Percentiles rank a stretch among this genome's conserved stretches.
These are phyloP conservation scores for Aureobasidium sp. DNA, from an alignment of 2,329 filamentous ascomycete genomes.

Conservation along the genomic window DNA sequence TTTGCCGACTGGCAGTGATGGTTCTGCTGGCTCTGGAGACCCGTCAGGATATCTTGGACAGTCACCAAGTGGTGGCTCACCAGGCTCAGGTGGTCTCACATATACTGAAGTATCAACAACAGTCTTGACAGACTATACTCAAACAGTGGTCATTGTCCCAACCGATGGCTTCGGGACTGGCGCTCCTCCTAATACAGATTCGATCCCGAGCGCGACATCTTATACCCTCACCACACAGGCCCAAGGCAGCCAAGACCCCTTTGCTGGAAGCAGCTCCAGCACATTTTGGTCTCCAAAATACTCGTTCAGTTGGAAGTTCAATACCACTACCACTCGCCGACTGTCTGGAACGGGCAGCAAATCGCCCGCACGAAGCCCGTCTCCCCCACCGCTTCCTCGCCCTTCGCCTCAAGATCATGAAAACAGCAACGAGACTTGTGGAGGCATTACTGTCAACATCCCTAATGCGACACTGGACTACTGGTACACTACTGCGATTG, in stretches of 20 bases:
- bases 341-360: not conserved
- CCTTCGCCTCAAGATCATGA: not conserved
- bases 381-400: not conserved
- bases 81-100: too few relatives aligned
- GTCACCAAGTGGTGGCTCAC: not conserved
- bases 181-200: not conserved
- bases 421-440: constrained; percentile 21
- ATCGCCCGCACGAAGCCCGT: not conserved
- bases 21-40: not conserved
- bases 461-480: constrained; percentile 30
- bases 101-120: not conserved
- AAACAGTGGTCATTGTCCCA: not conserved
- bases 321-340: not conserved
- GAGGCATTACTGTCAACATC: constrained; percentile 30
- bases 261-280: not conserved
- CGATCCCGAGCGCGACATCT: not conserved
- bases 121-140: not conserved
- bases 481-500: constrained; percentile 30
- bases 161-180: not conserved
- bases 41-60: not conserved
- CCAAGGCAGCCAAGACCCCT: not conserved
- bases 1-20: not conserved
- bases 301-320: constrained; percentile 11
- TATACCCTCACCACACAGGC: not conserved
- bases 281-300: not conserved